A percentile compares a stretch with the other conserved stretches of the same genome.
Evolutionary conservation across 495 filamentous ascomycete species (phyloP).

Genomic region (Sordaria brevicollis): DNA sequence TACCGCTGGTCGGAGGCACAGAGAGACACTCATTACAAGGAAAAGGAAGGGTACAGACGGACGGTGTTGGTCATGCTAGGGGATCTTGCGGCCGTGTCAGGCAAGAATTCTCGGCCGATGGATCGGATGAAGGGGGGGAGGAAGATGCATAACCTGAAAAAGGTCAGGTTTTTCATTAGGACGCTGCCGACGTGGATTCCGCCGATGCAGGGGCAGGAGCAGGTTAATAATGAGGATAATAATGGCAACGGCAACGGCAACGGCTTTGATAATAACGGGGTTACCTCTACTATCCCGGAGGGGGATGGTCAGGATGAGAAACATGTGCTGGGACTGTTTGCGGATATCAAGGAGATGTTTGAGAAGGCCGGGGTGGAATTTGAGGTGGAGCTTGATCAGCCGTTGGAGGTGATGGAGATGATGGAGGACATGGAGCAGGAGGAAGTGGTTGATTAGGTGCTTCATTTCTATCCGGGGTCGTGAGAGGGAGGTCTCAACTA

Average conservation of each 20-base stretch:
- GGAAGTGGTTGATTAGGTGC: too few species aligned
- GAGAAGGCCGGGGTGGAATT: conserved; percentile 15
- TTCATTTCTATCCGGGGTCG: too few species aligned
- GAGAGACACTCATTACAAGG: conserved; percentile 13
- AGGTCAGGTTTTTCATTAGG: conserved; percentile 14
- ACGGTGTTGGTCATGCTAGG: conserved; percentile 12
- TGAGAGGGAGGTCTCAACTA: too few species aligned
- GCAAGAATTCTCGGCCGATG: background rate
- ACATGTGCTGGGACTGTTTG: conserved; percentile 4
- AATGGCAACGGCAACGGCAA: too few species aligned
- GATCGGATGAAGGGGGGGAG: background rate
- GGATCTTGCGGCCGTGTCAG: conserved; percentile 9
- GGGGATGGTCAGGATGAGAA: too few species aligned
- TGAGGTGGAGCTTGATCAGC: conserved; percentile 2
- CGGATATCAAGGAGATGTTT: conserved; percentile 7
- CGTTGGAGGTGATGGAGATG: background rate
- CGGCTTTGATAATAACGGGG: too few species aligned
- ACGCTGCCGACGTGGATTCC: conserved; percentile 22
- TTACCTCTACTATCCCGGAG: too few species aligned
- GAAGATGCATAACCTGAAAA: conserved; percentile 6
- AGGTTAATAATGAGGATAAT: too few species aligned
- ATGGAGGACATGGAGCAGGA: too few species aligned
- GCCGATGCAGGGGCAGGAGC: conserved; percentile 5
- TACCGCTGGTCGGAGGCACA: conserved; percentile 7
- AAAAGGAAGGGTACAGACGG: conserved; percentile 10